These are phyloP conservation scores for Tricholoma bakamatsutake DNA, from an alignment of 768 basidiomycete species.

Conservation along the genomic window DNA sequence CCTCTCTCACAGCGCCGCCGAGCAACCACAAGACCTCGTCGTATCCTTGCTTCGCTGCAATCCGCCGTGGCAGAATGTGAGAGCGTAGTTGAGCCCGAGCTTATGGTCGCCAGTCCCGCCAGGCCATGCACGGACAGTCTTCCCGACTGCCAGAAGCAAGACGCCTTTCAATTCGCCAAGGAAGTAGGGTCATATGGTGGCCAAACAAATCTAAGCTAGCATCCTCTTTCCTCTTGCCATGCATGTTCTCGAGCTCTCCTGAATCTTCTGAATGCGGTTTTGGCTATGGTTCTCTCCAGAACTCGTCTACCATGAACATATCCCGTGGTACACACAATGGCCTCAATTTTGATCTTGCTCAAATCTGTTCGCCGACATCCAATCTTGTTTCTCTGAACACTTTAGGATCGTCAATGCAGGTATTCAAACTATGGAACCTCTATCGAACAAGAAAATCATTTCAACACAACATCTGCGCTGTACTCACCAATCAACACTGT, in stretches of 20 bases:
- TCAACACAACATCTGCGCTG: background rate
- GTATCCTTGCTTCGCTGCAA: constrained; percentile 63
- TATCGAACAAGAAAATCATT: background rate
- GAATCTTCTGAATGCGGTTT: background rate
- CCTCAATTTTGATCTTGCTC: background rate
- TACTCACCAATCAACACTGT: background rate
- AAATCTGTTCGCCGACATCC: background rate
- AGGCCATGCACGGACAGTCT: constrained; percentile 42
- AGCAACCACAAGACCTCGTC: constrained; percentile 77
- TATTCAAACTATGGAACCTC: background rate
- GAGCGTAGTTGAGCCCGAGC: constrained; percentile 62
- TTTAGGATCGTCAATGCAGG: background rate
- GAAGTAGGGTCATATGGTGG: constrained; percentile 84
- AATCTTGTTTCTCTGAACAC: background rate
- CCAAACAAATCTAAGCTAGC: too few relatives aligned
- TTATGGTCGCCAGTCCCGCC: constrained; percentile 78
- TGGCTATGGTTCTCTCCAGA: background rate
- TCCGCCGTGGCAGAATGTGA: constrained; percentile 56
- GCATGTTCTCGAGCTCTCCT: background rate
- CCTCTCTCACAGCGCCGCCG: too few relatives aligned
- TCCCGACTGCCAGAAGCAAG: constrained; percentile 34
- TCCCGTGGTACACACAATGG: background rate
- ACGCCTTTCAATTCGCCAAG: constrained; percentile 54
- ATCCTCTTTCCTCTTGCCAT: background rate
- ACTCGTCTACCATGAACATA: background rate